phyloP scores from a whole-genome alignment of 306 rosid genomes.

The Luffa acutangula region DNA sequence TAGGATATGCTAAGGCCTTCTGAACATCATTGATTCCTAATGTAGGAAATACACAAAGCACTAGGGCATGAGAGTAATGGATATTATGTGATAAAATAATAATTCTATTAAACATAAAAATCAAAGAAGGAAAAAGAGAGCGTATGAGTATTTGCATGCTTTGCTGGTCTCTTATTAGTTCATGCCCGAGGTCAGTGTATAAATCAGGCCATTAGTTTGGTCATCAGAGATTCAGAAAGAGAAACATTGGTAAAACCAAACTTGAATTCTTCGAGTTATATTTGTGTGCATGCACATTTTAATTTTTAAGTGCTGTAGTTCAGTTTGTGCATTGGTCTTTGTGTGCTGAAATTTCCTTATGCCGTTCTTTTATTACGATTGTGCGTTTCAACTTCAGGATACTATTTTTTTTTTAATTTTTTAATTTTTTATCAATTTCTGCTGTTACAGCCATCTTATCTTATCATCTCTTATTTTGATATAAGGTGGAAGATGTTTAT shows the following conservation, averaged over 20 bases:
- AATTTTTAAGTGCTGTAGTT: neutral
- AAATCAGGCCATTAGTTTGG: neutral
- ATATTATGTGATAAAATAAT: neutral
- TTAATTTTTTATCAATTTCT: neutral
- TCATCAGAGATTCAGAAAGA: neutral
- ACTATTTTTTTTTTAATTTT: neutral
- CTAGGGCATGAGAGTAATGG: neutral
- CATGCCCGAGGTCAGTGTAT: neutral
- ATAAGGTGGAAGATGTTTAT: neutral
- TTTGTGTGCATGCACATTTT: neutral
- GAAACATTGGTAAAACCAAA: neutral
- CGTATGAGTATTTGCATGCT: neutral
- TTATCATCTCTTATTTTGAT: neutral
- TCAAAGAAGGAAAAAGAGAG: neutral
- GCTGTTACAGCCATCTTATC: neutral
- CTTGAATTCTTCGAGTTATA: neutral
- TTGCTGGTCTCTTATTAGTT: neutral
- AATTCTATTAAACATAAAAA: neutral
- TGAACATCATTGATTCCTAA: neutral
- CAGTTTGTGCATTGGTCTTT: neutral
- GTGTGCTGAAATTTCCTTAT: neutral
- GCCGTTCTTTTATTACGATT: neutral
- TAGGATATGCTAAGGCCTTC: neutral
- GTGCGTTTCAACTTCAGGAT: neutral
- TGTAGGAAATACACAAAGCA: neutral